Evolutionary conservation across 2,329 filamentous ascomycete species (phyloP).

Genomic region (Elsinoe batatas): DNA sequence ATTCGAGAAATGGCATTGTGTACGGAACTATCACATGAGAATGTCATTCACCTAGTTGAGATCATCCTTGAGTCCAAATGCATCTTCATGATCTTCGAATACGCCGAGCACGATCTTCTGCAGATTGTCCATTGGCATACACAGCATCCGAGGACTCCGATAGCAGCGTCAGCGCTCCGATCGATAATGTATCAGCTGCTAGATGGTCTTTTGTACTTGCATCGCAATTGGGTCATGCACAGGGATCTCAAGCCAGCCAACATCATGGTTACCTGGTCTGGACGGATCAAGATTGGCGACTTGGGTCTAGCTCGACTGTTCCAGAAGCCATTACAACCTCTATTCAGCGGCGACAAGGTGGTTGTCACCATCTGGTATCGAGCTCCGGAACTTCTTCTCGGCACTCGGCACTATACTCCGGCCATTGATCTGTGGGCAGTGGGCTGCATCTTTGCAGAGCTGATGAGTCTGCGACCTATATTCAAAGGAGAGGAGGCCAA

Average conservation of each 20-base stretch:
- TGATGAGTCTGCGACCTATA: conserved; percentile 81
- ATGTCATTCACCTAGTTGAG: conserved; percentile 83
- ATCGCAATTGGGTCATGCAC: conserved; percentile 94
- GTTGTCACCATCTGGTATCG: conserved; percentile 99
- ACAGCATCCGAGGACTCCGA: conserved; percentile 75
- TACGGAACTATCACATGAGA: conserved; percentile 78
- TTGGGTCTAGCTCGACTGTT: conserved; percentile 85
- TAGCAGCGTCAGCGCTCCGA: conserved; percentile 79
- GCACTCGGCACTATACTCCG: conserved; percentile 90
- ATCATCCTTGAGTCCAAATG: conserved; percentile 98
- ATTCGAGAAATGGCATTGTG: conserved; percentile 96
- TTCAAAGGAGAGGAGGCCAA: conserved; percentile 99
- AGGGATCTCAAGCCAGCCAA: conserved; percentile 96
- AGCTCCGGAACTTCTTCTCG: conserved; percentile 84
- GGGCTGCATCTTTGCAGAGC: conserved; percentile 93
- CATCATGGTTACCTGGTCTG: conserved; percentile 89
- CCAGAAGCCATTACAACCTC: conserved; percentile 81
- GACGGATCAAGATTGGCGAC: conserved; percentile 91
- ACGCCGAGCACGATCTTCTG: conserved; percentile 90
- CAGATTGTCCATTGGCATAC: conserved; percentile 99
- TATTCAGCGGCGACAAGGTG: conserved; percentile 93
- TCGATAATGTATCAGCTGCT: conserved; percentile 94
- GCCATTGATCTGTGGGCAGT: conserved; percentile 97
- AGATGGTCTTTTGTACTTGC: conserved; percentile 88
- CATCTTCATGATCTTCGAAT: conserved; percentile 99